Conservation (phyloP, 179 eudicot species). For the Patellifolia procumbens region DNA sequence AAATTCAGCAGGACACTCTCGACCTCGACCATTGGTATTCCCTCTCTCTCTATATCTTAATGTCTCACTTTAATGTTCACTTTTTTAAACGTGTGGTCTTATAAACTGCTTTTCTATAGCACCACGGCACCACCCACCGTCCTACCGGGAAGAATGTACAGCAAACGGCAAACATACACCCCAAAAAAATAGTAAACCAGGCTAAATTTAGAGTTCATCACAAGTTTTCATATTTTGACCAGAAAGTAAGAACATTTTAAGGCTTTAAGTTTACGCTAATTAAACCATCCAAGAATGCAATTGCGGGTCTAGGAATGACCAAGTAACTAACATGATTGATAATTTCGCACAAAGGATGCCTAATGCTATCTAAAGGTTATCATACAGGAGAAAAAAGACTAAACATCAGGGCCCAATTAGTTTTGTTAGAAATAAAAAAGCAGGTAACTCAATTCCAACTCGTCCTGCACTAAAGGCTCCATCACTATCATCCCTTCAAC, state of each 20-base stretch:
- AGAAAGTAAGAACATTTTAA: conserved; percentile 30
- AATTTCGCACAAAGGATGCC: conserved; percentile 36
- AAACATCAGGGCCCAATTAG: conserved; percentile 41
- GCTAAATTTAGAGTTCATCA: background rate
- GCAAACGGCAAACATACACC: background rate
- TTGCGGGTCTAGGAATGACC: conserved; percentile 35
- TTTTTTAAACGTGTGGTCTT: too few relatives aligned
- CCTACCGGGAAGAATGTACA: background rate
- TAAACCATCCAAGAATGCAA: conserved; percentile 16
- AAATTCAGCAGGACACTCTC: too few relatives aligned
- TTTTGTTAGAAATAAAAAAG: conserved; percentile 33
- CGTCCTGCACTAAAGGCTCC: conserved; percentile 37
- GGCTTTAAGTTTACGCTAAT: conserved; percentile 42
- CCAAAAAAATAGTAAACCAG: too few relatives aligned
- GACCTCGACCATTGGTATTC: too few relatives aligned
- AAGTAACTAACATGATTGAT: conserved; percentile 33
- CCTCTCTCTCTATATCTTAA: too few relatives aligned
- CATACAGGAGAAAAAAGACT: conserved; percentile 33
- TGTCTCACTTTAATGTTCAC: too few relatives aligned
- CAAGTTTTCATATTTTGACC: conserved; percentile 21
- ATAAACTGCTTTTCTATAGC: background rate
- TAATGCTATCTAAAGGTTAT: conserved; percentile 34
- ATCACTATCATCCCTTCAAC: too few relatives aligned
- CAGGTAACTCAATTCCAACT: conserved; percentile 34
- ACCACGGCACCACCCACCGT: background rate